phyloP scores from a whole-genome alignment of 352 stramenopile genomes.

The Aphanomyces invadans region DNA sequence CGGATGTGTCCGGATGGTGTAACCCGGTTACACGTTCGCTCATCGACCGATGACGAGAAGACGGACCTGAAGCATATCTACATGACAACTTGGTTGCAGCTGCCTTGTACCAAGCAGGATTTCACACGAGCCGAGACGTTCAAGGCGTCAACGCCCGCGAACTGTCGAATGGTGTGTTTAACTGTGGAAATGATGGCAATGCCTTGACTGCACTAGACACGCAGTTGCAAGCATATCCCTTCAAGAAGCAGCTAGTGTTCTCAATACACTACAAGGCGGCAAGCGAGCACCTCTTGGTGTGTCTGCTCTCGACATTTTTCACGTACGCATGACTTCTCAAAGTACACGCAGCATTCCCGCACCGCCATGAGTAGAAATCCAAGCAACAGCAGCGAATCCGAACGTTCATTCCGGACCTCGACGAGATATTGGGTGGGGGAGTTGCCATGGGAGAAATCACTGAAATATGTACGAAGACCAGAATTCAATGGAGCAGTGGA shows the following conservation, averaged over 20 bases:
- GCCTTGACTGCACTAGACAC: no score
- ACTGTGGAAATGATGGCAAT: no score
- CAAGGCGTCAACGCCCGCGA: constrained; percentile 10
- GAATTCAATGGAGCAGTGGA: no score
- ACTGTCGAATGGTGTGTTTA: constrained; percentile 11
- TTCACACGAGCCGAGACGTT: constrained; percentile 13
- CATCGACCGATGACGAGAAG: background rate
- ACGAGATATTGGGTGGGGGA: constrained; percentile 54
- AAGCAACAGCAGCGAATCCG: constrained; percentile 1
- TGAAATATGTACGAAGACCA: constrained; percentile 48
- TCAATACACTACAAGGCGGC: background rate
- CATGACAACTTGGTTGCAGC: constrained; percentile 1
- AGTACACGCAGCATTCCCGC: background rate
- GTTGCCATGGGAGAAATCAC: constrained; percentile 62
- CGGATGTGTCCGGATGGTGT: no score
- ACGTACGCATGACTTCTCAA: background rate
- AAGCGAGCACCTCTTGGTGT: background rate
- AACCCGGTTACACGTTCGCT: background rate
- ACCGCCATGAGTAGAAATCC: constrained; percentile 4
- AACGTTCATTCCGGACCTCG: constrained; percentile 35
- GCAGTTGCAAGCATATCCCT: constrained; percentile 13
- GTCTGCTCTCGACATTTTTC: constrained; percentile 12
- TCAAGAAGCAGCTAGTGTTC: constrained; percentile 16
- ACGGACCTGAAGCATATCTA: background rate
- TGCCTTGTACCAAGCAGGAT: constrained; percentile 19